Evolutionary conservation across 306 rosid genomes (phyloP).

Genomic region (Betula pendula): DNA sequence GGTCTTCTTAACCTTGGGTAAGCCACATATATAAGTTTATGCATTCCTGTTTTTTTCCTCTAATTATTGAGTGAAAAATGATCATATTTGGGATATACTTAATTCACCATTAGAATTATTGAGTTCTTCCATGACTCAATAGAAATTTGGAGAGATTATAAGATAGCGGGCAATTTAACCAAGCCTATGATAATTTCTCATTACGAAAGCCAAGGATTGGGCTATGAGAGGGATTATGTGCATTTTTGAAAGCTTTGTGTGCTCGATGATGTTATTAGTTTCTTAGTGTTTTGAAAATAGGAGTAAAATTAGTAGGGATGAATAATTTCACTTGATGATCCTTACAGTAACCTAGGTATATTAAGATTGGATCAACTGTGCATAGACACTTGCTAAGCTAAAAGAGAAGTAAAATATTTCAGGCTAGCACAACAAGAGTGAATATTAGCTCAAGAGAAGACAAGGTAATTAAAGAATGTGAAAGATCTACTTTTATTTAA

Average conservation of each 20-base stretch:
- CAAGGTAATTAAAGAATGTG: not conserved
- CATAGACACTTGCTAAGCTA: not conserved
- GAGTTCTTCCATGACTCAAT: not conserved
- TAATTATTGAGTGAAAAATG: not conserved
- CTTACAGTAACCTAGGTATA: not conserved
- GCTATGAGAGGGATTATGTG: not conserved
- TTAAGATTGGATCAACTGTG: not conserved
- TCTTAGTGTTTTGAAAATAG: not conserved
- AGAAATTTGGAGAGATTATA: not conserved
- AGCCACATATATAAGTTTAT: slow-evolving; percentile 30
- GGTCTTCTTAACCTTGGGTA: slow-evolving; percentile 99
- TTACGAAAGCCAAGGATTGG: not conserved
- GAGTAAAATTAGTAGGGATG: not conserved
- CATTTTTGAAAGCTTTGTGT: too few species aligned
- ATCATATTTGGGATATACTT: not conserved
- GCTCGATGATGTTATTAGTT: not conserved
- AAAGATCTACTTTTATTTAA: not conserved
- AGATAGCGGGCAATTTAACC: not conserved
- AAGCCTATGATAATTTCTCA: not conserved
- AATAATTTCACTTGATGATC: not conserved
- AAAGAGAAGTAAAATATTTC: not conserved
- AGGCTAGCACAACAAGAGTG: not conserved
- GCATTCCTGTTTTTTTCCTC: not conserved
- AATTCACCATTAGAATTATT: not conserved
- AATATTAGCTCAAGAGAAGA: not conserved